These are phyloP conservation scores for Mimosa pudica DNA, from an alignment of 306 rosid genomes.

Conservation along the genomic window DNA sequence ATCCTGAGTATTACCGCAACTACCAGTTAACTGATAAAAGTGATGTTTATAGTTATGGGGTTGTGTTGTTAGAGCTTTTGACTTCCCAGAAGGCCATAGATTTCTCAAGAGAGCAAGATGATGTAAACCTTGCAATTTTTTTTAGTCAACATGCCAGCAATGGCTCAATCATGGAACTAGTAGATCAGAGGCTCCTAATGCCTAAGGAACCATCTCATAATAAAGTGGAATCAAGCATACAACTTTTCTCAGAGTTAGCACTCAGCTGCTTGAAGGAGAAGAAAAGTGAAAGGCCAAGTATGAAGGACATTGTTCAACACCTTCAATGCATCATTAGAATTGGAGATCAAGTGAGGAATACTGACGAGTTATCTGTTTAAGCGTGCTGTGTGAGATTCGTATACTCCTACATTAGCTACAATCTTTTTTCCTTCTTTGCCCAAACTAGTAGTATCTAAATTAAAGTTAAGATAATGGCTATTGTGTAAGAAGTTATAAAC, in stretches of 20 bases:
- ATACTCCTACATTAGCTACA: not conserved
- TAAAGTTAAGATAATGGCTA: not conserved
- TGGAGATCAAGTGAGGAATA: slow-evolving; percentile 43
- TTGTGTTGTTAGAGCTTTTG: slow-evolving; percentile 82
- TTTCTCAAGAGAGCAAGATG: slow-evolving; percentile 73
- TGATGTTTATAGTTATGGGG: slow-evolving; percentile 94
- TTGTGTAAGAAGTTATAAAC: not conserved
- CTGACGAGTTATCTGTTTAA: slow-evolving; percentile 30
- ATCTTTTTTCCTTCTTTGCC: not conserved
- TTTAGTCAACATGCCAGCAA: slow-evolving; percentile 58
- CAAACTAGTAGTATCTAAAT: not conserved
- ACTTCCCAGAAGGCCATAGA: slow-evolving; percentile 88
- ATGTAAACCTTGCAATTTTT: slow-evolving; percentile 69
- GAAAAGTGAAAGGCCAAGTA: slow-evolving; percentile 83
- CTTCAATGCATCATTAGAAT: slow-evolving; percentile 59
- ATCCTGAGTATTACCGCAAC: slow-evolving; percentile 90
- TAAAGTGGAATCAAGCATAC: slow-evolving; percentile 47
- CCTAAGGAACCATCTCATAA: slow-evolving; percentile 38
- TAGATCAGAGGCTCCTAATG: slow-evolving; percentile 59
- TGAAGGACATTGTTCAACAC: slow-evolving; percentile 75
- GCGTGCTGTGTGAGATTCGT: not conserved
- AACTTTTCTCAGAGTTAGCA: slow-evolving; percentile 73
- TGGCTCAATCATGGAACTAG: slow-evolving; percentile 53
- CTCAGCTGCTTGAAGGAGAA: slow-evolving; percentile 77
- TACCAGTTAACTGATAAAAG: slow-evolving; percentile 91